phyloP scores from a whole-genome alignment of 2,329 filamentous ascomycete genomes.

The Cladosporium sp. region DNA sequence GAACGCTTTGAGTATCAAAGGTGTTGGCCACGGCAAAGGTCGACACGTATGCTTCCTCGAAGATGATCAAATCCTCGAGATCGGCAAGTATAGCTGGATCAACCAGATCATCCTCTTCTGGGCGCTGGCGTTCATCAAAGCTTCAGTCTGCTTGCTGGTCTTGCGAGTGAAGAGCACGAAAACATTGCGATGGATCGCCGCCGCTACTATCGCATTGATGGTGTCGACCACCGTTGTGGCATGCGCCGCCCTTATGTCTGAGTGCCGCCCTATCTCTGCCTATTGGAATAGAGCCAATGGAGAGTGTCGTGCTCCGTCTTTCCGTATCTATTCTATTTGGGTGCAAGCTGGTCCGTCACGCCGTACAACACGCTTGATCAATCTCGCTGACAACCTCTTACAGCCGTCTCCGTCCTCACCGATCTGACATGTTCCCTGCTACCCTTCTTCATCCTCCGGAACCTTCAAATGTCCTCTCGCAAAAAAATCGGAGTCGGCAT shows the following conservation, averaged over 20 bases:
- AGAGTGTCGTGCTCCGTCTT: conserved; percentile 22
- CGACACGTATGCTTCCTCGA: conserved; percentile 36
- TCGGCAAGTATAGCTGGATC: conserved; percentile 36
- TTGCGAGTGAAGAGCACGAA: conserved; percentile 39
- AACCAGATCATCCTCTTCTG: conserved; percentile 42
- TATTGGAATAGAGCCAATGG: conserved; percentile 22
- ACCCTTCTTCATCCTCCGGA: conserved; percentile 25
- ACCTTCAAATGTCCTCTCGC: conserved; percentile 20
- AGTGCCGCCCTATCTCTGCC: conserved; percentile 23
- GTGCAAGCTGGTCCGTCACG: conserved; percentile 23
- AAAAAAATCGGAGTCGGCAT: conserved; percentile 25
- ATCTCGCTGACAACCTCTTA: background rate
- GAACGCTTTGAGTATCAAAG: conserved; percentile 33
- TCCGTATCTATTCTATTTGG: conserved; percentile 28
- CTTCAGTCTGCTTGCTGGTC: conserved; percentile 40
- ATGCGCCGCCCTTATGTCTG: conserved; percentile 22
- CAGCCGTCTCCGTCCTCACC: conserved; percentile 24
- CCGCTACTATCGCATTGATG: conserved; percentile 21
- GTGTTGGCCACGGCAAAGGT: conserved; percentile 36
- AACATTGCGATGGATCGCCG: conserved; percentile 30
- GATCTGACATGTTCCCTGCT: conserved; percentile 25
- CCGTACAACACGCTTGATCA: background rate
- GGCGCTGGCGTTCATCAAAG: conserved; percentile 38
- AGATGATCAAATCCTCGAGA: conserved; percentile 29
- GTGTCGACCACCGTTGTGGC: conserved; percentile 20